Evolutionary conservation across 129 eudicot genomes (phyloP), one percentile per base, ranked within the genome.

Genomic region (Helichrysum umbraculigerum): DNA sequence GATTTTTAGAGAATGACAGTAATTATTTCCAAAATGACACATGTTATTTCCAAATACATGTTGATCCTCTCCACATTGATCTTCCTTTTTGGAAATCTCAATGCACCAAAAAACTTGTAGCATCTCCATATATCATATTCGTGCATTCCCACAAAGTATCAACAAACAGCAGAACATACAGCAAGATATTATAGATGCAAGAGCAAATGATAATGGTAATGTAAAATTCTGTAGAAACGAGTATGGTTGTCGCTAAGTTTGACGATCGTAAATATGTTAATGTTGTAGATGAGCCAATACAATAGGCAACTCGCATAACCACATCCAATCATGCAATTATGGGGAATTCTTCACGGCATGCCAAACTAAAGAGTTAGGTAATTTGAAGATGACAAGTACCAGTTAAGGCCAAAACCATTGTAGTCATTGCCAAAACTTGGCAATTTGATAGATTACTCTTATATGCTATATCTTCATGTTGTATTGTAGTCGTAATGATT

Each of bases 311-410:
- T 44, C 51, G 29, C 63, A 47, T 21, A 64, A 64, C 33, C 52
- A 64, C 72, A 64, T 64, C 72, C 72, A 47, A 44, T 50, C 62
- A 47, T 63, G 71, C 44, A 47, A 3, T 10, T 22, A 74, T n/a
- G 63, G 65, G 51, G 51, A 64, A 65, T 29, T 17, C 79, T 68
- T 44, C 64, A 75, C 79, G 79, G 30, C 17, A 75, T 68, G 35
- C 79, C 64, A 64, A 75, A 47, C 22, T 32, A 75, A 32, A 64
- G 51, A 75, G 79, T 75, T 75, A 32, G 79, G 79, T 75, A 50
- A 64, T 29, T 32, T 63, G 79, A 75, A n/a, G 19, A 30, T n/a
- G 65, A 75, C 64, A 47, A 5, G 14, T 50, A 75, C 63, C 65
- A 32, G 42, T 52, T 75, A 63, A 75, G 64, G 21, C 62, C 33